Percentiles rank a stretch among this genome's conserved stretches.
Evolutionary conservation across 768 basidiomycete species (phyloP).

Genomic region (Grammothele lineata): DNA sequence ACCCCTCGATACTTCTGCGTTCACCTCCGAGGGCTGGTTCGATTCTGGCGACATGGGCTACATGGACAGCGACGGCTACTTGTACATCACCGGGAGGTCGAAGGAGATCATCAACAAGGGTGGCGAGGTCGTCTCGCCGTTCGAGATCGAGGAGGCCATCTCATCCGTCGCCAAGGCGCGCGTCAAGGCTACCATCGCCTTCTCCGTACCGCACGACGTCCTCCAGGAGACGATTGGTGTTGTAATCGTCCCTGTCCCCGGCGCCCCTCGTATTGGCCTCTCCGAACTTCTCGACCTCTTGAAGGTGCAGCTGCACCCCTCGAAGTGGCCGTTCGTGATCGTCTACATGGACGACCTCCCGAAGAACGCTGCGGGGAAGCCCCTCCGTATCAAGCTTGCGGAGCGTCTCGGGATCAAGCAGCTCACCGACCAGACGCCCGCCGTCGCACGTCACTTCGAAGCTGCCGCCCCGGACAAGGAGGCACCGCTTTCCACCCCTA

Average conservation of each 20-base stretch:
- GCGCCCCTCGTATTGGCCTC: conserved; percentile 34
- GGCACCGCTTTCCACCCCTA: conserved; percentile 33
- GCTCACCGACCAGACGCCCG: conserved; percentile 32
- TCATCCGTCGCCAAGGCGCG: conserved; percentile 35
- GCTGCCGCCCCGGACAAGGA: conserved; percentile 29
- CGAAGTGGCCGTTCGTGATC: conserved; percentile 45
- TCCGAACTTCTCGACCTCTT: conserved; percentile 40
- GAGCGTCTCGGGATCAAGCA: conserved; percentile 35
- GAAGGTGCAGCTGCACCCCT: conserved; percentile 43
- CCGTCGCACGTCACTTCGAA: conserved; percentile 37
- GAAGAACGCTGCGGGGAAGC: conserved; percentile 45
- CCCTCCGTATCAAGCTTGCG: conserved; percentile 39
- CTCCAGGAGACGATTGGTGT: conserved; percentile 46
- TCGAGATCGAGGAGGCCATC: conserved; percentile 58
- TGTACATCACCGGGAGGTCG: conserved; percentile 52
- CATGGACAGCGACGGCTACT: conserved; percentile 41
- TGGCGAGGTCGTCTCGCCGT: conserved; percentile 57
- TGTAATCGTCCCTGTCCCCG: conserved; percentile 35
- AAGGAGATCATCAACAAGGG: conserved; percentile 61
- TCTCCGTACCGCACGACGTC: conserved; percentile 43
- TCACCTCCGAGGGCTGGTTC: conserved; percentile 50
- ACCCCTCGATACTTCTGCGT: conserved; percentile 43
- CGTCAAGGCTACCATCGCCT: conserved; percentile 40
- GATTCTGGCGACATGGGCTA: conserved; percentile 46
- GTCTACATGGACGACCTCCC: conserved; percentile 45